Percentiles rank a stretch among this genome's conserved stretches.
phyloP scores from a whole-genome alignment of 2,329 filamentous ascomycete species.

The Pestalotiopsis sp. region DNA sequence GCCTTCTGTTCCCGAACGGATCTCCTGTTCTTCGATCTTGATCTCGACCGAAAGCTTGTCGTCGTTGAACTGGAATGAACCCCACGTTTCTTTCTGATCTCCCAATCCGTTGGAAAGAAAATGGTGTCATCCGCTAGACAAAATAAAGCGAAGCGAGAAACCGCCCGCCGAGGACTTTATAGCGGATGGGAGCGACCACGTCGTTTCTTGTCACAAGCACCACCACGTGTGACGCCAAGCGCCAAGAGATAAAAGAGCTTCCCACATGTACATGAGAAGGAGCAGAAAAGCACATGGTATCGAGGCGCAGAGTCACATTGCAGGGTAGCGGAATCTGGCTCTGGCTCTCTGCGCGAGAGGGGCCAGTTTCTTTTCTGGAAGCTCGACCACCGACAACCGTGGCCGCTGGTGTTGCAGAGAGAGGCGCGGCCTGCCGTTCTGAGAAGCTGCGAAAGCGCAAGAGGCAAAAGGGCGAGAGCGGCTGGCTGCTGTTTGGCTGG shows the following conservation, averaged over 20 bases:
- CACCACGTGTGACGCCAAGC: slow-evolving; percentile 7
- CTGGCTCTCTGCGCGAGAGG: background rate
- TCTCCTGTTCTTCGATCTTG: background rate
- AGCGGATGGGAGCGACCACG: background rate
- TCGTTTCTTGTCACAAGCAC: background rate
- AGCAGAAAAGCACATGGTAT: background rate
- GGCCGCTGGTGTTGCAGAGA: slow-evolving; percentile 1
- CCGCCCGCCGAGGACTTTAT: background rate
- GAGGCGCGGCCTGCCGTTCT: slow-evolving; percentile 9
- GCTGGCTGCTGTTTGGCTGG: no score
- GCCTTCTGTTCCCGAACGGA: background rate
- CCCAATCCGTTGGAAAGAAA: slow-evolving; percentile 1
- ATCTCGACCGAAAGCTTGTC: background rate
- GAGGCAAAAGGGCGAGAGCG: background rate
- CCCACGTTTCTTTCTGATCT: slow-evolving; percentile 3
- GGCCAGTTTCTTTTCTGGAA: slow-evolving; percentile 9
- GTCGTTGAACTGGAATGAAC: background rate
- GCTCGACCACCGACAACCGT: background rate
- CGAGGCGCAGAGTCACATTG: background rate
- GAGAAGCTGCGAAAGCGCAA: slow-evolving; percentile 5
- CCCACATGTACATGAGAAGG: background rate
- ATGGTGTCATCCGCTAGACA: slow-evolving; percentile 12
- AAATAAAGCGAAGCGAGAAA: background rate
- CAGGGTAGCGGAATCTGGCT: background rate
- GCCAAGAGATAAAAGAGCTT: slow-evolving; percentile 11